phyloP scores from a whole-genome alignment of 1,284 basidiomycete species.

The Moesziomyces sp. region DNA sequence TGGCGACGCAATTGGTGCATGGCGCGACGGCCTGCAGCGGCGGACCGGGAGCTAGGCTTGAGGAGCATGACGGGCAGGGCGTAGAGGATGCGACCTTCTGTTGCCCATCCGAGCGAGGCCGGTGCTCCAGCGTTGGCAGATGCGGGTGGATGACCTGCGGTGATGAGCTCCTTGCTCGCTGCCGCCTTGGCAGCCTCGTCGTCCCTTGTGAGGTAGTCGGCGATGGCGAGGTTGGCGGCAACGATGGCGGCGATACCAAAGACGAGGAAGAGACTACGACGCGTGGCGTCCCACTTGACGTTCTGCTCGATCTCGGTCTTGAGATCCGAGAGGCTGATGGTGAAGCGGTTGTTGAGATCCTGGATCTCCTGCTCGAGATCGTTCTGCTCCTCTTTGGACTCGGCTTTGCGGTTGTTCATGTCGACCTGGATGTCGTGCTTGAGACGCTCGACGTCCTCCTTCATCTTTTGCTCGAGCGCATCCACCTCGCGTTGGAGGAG shows the following conservation, averaged over 20 bases:
- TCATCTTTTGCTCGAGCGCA: slow-evolving; percentile 86
- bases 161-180: slow-evolving; percentile 27
- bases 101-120: slow-evolving; percentile 44
- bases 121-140: slow-evolving; percentile 28
- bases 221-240: slow-evolving; percentile 61
- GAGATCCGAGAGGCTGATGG: slow-evolving; percentile 65
- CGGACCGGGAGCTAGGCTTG: slow-evolving; percentile 17
- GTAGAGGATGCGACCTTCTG: slow-evolving; percentile 43
- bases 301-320: slow-evolving; percentile 67
- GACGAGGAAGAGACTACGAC: slow-evolving; percentile 63
- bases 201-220: slow-evolving; percentile 60
- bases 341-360: slow-evolving; percentile 71
- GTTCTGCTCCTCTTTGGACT: slow-evolving; percentile 88
- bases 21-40: slow-evolving; percentile 10
- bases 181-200: slow-evolving; percentile 51
- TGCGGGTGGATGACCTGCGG: slow-evolving; percentile 40
- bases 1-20: slow-evolving; percentile 18
- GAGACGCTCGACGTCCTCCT: slow-evolving; percentile 86
- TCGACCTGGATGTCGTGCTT: slow-evolving; percentile 98
- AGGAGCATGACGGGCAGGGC: slow-evolving; percentile 34
- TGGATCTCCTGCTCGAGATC: slow-evolving; percentile 87
- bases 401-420: slow-evolving; percentile 90
- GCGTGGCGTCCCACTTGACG: slow-evolving; percentile 67
- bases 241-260: slow-evolving; percentile 66
- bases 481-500: slow-evolving; percentile 90